Percentiles rank a stretch among this genome's conserved stretches.
Conservation (phyloP, 2,329 filamentous ascomycete genomes). For the Fusarium sarcochroum region DNA sequence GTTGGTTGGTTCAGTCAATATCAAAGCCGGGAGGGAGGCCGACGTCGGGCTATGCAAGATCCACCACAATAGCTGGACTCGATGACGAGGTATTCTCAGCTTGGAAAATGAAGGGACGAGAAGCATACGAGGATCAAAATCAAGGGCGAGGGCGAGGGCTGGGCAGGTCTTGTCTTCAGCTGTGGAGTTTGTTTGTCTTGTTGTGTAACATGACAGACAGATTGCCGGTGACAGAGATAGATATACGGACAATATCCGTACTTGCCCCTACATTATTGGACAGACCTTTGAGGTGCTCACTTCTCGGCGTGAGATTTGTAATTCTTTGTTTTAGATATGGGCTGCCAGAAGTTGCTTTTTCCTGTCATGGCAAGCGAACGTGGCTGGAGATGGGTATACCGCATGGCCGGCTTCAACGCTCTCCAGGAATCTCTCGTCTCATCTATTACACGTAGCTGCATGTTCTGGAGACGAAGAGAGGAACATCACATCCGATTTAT, state of each 20-base stretch:
- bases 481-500: too few relatives aligned
- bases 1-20: neutral
- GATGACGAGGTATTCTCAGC: too few relatives aligned
- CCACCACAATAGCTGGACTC: slow-evolving; percentile 1
- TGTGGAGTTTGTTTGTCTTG: slow-evolving; percentile 10
- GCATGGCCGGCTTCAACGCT: too few relatives aligned
- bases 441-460: too few relatives aligned
- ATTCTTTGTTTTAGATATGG: neutral
- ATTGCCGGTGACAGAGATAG: neutral
- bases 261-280: neutral
- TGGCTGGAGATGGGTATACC: neutral
- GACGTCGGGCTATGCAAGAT: slow-evolving; percentile 4
- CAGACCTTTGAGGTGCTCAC: slow-evolving; percentile 4
- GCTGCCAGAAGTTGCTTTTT: slow-evolving; percentile 34
- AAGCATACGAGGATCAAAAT: neutral
- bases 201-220: slow-evolving; percentile 25
- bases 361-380: neutral
- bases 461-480: too few relatives aligned
- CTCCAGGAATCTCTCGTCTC: too few relatives aligned
- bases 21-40: neutral
- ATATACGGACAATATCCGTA: neutral
- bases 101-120: too few relatives aligned
- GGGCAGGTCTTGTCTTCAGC: slow-evolving; percentile 12
- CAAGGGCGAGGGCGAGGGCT: neutral
- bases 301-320: too few relatives aligned